Percentiles rank a stretch among this genome's conserved stretches.
These are phyloP conservation scores for Leccinellum albellum DNA, from an alignment of 768 basidiomycete species.

Conservation along the genomic window DNA sequence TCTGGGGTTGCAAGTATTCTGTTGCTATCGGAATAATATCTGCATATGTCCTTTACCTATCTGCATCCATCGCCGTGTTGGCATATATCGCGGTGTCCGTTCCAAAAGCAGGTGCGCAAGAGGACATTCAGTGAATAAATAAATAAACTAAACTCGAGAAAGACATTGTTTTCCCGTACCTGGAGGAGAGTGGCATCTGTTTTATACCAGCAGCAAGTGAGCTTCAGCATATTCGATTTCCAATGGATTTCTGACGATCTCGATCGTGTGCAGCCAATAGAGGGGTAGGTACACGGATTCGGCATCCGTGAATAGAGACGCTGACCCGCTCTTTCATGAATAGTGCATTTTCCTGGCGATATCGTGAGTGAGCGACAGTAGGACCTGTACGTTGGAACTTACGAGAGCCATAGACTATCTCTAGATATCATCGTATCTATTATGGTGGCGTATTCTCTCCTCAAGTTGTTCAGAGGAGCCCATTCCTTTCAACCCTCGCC, in stretches of 20 bases:
- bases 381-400: not conserved
- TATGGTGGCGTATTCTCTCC: slow-evolving; percentile 2
- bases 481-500: not conserved
- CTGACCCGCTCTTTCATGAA: not conserved
- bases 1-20: slow-evolving; percentile 12
- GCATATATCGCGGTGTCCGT: not conserved
- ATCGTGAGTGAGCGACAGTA: not conserved
- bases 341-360: slow-evolving; percentile 2
- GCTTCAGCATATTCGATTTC: not conserved
- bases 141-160: not conserved
- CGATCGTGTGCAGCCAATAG: not conserved
- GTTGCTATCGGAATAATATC: slow-evolving; percentile 4
- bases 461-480: not conserved
- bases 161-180: not conserved
- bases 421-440: slow-evolving; percentile 1
- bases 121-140: not conserved
- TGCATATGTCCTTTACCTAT: slow-evolving; percentile 8
- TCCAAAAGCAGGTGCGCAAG: not conserved
- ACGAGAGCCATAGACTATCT: not conserved
- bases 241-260: not conserved
- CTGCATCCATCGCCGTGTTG: not conserved
- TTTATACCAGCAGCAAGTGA: not conserved
- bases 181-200: not conserved
- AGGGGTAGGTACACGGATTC: not conserved
- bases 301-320: too few species aligned